Evolutionary conservation across 129 eudicot species (phyloP).

Genomic region (Chrysanthemum makinoi): DNA sequence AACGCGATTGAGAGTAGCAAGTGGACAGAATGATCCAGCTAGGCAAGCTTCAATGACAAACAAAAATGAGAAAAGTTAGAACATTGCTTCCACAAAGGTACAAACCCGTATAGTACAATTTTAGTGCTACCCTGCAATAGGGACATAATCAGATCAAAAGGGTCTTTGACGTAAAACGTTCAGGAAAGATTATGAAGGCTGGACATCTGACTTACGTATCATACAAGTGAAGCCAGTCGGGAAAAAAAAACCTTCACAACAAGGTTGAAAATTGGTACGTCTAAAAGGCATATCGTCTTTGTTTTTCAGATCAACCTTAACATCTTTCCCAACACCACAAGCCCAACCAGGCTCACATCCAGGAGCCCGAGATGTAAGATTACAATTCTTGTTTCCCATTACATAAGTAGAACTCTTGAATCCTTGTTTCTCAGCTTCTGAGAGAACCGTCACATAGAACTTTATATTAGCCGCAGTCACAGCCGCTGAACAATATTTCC

Average conservation of each 20-base stretch:
- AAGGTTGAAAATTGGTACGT: slow-evolving; percentile 53
- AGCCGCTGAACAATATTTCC: slow-evolving; percentile 59
- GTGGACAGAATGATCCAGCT: slow-evolving; percentile 79
- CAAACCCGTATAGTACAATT: too few species aligned
- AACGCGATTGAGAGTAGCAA: slow-evolving; percentile 57
- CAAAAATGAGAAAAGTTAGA: slow-evolving; percentile 27
- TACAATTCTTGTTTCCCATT: slow-evolving; percentile 76
- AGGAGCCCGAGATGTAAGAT: slow-evolving; percentile 65
- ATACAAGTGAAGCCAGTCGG: slow-evolving; percentile 94
- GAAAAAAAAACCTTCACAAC: slow-evolving; percentile 94
- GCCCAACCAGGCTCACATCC: slow-evolving; percentile 99
- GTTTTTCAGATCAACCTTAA: slow-evolving; percentile 53
- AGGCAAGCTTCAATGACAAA: slow-evolving; percentile 70
- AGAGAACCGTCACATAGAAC: slow-evolving; percentile 47
- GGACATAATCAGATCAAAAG: too few species aligned
- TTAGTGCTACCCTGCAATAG: too few species aligned
- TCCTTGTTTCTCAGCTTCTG: slow-evolving; percentile 40
- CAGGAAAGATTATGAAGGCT: not conserved
- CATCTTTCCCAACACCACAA: slow-evolving; percentile 47
- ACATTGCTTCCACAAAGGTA: slow-evolving; percentile 10
- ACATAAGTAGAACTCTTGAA: slow-evolving; percentile 36
- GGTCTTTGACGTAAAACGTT: too few species aligned
- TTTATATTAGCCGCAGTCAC: slow-evolving; percentile 87
- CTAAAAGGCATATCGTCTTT: slow-evolving; percentile 56
- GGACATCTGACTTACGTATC: slow-evolving; percentile 68